Conservation (phyloP, 352 stramenopile species). For the Saprolegnia diclina region DNA sequence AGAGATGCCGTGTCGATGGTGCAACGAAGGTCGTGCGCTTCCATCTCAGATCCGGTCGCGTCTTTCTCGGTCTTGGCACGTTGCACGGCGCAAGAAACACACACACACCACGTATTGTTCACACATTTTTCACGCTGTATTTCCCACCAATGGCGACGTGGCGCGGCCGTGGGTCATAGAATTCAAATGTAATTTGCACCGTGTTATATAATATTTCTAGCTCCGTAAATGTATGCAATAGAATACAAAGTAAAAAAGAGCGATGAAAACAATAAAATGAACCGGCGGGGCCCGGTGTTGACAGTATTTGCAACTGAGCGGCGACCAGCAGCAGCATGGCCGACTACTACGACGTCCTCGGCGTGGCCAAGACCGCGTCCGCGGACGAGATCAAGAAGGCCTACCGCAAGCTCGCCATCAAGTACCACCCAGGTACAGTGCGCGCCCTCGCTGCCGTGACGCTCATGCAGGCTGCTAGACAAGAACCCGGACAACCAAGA, state of each 20-base stretch:
- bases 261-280: neutral
- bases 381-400: conserved; percentile 78
- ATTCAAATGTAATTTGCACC: neutral
- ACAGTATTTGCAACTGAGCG: no score
- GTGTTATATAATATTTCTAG: neutral
- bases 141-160: neutral
- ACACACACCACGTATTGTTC: neutral
- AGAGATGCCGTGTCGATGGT: no score
- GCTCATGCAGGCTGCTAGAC: conserved; percentile 37
- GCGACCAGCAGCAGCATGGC: conserved; percentile 30
- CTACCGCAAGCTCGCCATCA: conserved; percentile 84
- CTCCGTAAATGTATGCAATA: neutral
- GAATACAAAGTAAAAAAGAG: neutral
- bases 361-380: conserved; percentile 58
- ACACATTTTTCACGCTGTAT: neutral
- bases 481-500: conserved; percentile 88
- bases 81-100: no score
- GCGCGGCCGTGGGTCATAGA: neutral
- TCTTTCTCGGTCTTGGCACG: no score
- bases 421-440: conserved; percentile 78
- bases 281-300: neutral
- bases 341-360: conserved; percentile 71
- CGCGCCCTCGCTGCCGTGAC: conserved; percentile 31
- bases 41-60: no score
- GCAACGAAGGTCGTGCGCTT: no score